A percentile compares a stretch with the other conserved stretches of the same genome.
phyloP scores from a whole-genome alignment of 345 rosid species.

The Odontarrhena argentea region DNA sequence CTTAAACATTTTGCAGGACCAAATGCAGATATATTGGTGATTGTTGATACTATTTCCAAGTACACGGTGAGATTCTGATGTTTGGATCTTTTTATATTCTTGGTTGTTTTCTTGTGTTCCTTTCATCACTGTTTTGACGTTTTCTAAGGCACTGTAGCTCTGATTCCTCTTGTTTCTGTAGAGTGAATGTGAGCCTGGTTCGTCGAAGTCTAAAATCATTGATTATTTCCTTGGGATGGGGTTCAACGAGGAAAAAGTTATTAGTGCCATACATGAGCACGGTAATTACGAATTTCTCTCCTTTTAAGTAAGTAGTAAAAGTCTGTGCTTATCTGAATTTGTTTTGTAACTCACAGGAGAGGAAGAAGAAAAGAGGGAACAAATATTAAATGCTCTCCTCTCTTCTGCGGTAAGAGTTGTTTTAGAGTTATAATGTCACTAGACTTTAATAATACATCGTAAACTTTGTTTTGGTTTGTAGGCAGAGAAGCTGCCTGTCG shows the following conservation, averaged over 20 bases:
- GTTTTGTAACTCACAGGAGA: slow-evolving; percentile 52
- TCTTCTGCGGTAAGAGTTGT: slow-evolving; percentile 50
- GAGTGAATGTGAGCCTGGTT: slow-evolving; percentile 57
- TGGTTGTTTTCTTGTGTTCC: background rate
- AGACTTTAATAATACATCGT: background rate
- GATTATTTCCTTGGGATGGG: slow-evolving; percentile 79
- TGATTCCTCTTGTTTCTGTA: slow-evolving; percentile 30
- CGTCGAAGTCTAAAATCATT: slow-evolving; percentile 53
- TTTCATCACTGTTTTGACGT: background rate
- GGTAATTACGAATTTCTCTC: slow-evolving; percentile 46
- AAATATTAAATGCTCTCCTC: slow-evolving; percentile 61
- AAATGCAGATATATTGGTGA: slow-evolving; percentile 28
- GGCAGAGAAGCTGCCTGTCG: slow-evolving; percentile 49
- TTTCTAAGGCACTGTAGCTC: background rate
- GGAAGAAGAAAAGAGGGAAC: slow-evolving; percentile 54
- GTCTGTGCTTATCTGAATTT: background rate
- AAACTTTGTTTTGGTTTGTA: slow-evolving; percentile 39
- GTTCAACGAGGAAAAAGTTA: slow-evolving; percentile 58
- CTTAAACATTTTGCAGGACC: slow-evolving; percentile 23
- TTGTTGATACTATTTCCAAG: slow-evolving; percentile 37
- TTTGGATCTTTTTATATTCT: background rate
- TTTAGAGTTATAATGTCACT: background rate
- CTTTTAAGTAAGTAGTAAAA: background rate
- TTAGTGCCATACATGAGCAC: slow-evolving; percentile 62
- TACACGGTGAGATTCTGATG: slow-evolving; percentile 26